Evolutionary conservation across 106 monocot species (phyloP).

Genomic region (Platanthera guangdongensis): DNA sequence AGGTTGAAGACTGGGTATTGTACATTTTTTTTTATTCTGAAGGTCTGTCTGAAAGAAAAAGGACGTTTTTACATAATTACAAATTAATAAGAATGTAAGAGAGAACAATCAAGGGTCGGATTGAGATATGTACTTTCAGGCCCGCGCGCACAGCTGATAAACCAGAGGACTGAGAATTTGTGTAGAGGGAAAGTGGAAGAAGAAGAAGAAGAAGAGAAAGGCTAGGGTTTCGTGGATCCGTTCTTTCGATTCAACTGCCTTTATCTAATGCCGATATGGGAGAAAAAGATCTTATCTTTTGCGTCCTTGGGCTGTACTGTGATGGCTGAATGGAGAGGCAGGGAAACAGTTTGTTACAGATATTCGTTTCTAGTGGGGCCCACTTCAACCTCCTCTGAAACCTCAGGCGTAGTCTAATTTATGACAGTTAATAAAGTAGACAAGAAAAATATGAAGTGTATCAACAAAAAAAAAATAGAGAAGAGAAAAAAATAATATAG

Average conservation of each 20-base stretch:
- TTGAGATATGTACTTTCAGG: not conserved
- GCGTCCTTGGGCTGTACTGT: not conserved
- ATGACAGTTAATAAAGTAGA: no score
- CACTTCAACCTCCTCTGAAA: not conserved
- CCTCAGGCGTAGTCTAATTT: not conserved
- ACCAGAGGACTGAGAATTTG: not conserved
- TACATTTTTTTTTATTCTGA: conserved; percentile 3
- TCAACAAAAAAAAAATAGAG: no score
- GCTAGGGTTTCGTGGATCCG: not conserved
- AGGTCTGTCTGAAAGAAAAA: not conserved
- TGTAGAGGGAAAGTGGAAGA: not conserved
- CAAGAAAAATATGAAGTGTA: no score
- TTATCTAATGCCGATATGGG: not conserved
- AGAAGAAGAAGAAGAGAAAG: not conserved
- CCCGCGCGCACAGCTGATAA: not conserved
- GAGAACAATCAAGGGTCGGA: not conserved
- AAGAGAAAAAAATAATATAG: no score
- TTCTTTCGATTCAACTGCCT: not conserved
- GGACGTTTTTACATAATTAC: no score
- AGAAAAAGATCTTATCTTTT: conserved; percentile 5
- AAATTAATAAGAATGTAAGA: not conserved
- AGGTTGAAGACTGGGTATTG: not conserved
- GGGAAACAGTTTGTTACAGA: conserved; percentile 24
- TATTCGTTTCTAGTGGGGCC: conserved; percentile 25
- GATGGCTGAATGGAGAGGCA: not conserved